phyloP scores from a whole-genome alignment of 345 rosid species.

The Leavenworthia alabamica region DNA sequence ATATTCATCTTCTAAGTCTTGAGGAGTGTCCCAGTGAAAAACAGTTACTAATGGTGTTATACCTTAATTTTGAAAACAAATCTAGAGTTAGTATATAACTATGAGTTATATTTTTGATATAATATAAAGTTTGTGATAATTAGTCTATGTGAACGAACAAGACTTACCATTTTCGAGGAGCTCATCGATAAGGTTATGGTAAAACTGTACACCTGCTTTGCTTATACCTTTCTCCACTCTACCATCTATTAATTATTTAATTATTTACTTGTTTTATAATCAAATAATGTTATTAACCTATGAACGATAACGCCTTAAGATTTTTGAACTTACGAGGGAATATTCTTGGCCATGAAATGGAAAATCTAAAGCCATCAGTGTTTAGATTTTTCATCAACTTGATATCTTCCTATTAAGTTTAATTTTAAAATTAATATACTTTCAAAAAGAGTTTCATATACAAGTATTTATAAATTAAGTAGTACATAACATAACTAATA shows the following conservation, averaged over 20 bases:
- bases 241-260: constrained; percentile 23
- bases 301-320: neutral
- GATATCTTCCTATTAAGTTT: constrained; percentile 42
- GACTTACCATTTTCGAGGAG: constrained; percentile 32
- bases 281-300: neutral
- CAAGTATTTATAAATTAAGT: neutral
- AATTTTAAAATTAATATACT: neutral
- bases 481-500: neutral
- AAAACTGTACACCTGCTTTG: constrained; percentile 35
- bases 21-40: constrained; percentile 38
- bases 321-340: constrained; percentile 38
- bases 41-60: constrained; percentile 32
- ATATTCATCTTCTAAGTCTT: constrained; percentile 37
- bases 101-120: neutral
- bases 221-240: constrained; percentile 39
- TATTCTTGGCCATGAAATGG: constrained; percentile 53
- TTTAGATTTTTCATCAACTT: constrained; percentile 44
- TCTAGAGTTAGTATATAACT: neutral
- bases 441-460: neutral
- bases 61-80: constrained; percentile 1
- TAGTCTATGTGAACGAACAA: neutral
- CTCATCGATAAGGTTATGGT: constrained; percentile 44
- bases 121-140: neutral
- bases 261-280: neutral
- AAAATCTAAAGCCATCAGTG: constrained; percentile 47